phyloP scores from a whole-genome alignment of 345 rosid species.

The Geranium brycei region DNA sequence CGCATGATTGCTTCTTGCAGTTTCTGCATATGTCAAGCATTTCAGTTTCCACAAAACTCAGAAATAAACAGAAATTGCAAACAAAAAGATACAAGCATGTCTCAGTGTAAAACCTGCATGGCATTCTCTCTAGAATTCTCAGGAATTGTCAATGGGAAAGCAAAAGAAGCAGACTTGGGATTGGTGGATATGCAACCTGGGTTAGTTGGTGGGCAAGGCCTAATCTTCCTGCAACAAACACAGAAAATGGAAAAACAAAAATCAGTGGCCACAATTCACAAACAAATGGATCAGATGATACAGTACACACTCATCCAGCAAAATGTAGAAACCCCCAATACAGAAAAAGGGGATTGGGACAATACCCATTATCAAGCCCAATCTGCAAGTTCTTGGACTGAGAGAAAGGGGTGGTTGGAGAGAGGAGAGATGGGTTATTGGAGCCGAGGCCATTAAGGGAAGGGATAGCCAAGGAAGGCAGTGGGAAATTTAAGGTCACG shows the following conservation, averaged over 20 bases:
- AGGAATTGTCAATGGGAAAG: slow-evolving; percentile 62
- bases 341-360: not conserved
- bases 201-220: slow-evolving; percentile 81
- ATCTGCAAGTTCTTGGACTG: slow-evolving; percentile 62
- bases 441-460: slow-evolving; percentile 40
- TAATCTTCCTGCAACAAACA: slow-evolving; percentile 44
- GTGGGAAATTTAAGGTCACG: slow-evolving; percentile 33
- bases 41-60: not conserved
- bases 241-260: not conserved
- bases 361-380: slow-evolving; percentile 67
- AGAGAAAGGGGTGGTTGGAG: slow-evolving; percentile 68
- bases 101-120: slow-evolving; percentile 31
- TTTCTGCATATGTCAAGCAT: slow-evolving; percentile 27
- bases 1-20: slow-evolving; percentile 52
- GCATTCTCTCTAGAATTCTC: slow-evolving; percentile 34
- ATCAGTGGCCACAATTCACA: not conserved
- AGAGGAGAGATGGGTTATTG: slow-evolving; percentile 17
- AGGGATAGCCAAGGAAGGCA: slow-evolving; percentile 59
- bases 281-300: not conserved
- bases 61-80: not conserved
- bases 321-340: not conserved
- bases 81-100: not conserved
- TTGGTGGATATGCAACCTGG: slow-evolving; percentile 84
- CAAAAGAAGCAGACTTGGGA: slow-evolving; percentile 72
- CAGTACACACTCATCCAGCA: too few species aligned